These are phyloP conservation scores for Tylopilus sp. DNA, from an alignment of 1,284 basidiomycete genomes.

Conservation along the genomic window DNA sequence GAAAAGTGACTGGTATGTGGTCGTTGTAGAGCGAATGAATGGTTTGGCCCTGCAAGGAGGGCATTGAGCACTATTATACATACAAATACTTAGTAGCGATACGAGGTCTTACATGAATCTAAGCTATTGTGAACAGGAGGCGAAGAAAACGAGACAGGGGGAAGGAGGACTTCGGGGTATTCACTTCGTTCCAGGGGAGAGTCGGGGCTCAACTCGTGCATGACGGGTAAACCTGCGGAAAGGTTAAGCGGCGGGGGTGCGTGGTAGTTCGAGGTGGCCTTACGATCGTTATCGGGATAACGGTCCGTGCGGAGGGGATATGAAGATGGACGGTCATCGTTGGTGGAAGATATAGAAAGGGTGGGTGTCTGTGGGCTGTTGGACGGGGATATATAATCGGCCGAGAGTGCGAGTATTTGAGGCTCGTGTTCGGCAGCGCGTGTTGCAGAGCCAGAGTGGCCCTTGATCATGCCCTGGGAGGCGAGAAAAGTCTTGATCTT, in stretches of 20 bases:
- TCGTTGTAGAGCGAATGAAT: conserved; percentile 24
- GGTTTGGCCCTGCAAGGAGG: conserved; percentile 48
- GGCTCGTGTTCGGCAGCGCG: conserved; percentile 52
- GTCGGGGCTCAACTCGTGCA: conserved; percentile 40
- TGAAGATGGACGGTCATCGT: conserved; percentile 38
- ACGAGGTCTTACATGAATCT: conserved; percentile 66
- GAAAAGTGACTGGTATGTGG: conserved; percentile 33
- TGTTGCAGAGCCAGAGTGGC: conserved; percentile 66
- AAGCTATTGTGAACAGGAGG: conserved; percentile 43
- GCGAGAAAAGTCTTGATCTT: conserved; percentile 75
- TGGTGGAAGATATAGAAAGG: conserved; percentile 44
- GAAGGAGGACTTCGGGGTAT: conserved; percentile 42
- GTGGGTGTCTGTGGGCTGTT: conserved; percentile 55
- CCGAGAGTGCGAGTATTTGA: conserved; percentile 51
- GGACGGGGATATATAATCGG: conserved; percentile 44
- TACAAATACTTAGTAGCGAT: conserved; percentile 56
- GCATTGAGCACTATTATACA: conserved; percentile 68
- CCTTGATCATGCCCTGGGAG: conserved; percentile 81
- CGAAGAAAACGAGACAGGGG: conserved; percentile 31
- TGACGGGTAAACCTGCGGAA: conserved; percentile 26
- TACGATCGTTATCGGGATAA: conserved; percentile 36
- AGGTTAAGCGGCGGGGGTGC: conserved; percentile 4
- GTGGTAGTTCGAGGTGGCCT: conserved; percentile 7
- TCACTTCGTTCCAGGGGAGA: conserved; percentile 36
- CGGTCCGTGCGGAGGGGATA: conserved; percentile 44